Evolutionary conservation across 2,329 filamentous ascomycete species (phyloP).

Genomic region (Exophiala calicioides): DNA sequence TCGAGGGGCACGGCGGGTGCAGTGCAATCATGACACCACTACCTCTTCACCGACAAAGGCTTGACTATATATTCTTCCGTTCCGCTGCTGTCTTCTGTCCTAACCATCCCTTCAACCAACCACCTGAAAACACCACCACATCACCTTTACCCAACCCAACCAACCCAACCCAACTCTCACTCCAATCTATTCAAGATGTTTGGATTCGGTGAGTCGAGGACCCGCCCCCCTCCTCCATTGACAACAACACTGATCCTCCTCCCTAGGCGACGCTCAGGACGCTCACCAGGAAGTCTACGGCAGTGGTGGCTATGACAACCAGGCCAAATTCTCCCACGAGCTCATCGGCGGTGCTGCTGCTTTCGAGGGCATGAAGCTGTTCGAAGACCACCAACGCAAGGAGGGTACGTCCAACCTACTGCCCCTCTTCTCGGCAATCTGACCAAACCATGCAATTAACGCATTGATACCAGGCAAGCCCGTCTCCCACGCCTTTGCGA

Average conservation of each 20-base stretch:
- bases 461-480: conserved; percentile 57
- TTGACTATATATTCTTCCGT: no score
- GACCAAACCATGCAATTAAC: neutral
- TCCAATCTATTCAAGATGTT: conserved; percentile 17
- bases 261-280: conserved; percentile 53
- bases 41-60: no score
- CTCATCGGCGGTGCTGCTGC: conserved; percentile 72
- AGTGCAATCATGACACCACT: no score
- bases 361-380: conserved; percentile 78
- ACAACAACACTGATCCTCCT: conserved; percentile 6
- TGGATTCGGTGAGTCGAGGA: conserved; percentile 8
- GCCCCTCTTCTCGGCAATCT: no score
- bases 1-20: neutral
- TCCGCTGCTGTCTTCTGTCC: neutral
- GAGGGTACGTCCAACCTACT: conserved; percentile 55
- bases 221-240: neutral
- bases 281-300: conserved; percentile 58
- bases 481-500: conserved; percentile 73
- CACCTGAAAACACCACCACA: conserved; percentile 2
- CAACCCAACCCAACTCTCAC: neutral
- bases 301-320: conserved; percentile 50
- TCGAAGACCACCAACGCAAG: conserved; percentile 71
- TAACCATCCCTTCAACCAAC: conserved; percentile 1
- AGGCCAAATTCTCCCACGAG: conserved; percentile 71
- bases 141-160: neutral